A percentile compares a stretch with the other conserved stretches of the same genome.
Conservation (phyloP, 768 basidiomycete species). For the Macrolepiota fuliginosa region DNA sequence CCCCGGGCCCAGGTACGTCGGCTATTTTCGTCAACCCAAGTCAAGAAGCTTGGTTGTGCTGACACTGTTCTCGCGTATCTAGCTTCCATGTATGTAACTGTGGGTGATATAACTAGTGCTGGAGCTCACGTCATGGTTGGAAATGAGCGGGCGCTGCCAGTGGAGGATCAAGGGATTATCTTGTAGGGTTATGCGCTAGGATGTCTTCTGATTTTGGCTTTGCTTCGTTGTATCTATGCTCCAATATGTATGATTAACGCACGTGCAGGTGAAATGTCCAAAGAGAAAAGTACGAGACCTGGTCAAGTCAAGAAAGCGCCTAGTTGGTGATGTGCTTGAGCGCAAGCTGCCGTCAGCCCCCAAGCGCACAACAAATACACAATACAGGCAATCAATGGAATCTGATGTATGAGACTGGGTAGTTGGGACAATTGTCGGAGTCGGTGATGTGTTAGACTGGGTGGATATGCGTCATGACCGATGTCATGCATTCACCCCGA, state of each 20-base stretch:
- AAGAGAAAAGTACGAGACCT: no score
- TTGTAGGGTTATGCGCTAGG: background rate
- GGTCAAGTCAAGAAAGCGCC: no score
- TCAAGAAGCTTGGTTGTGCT: no score
- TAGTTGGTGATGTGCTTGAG: no score
- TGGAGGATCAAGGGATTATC: slow-evolving; percentile 27
- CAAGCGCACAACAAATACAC: no score
- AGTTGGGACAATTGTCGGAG: background rate
- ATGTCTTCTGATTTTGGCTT: background rate
- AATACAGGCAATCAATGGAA: background rate
- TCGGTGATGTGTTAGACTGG: background rate
- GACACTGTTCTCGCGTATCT: background rate
- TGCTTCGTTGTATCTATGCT: background rate
- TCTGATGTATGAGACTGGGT: background rate
- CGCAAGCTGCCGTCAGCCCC: no score
- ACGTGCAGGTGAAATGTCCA: no score
- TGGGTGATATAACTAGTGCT: slow-evolving; percentile 34
- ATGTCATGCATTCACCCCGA: background rate
- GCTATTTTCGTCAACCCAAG: no score
- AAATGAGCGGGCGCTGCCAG: slow-evolving; percentile 36
- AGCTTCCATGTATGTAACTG: slow-evolving; percentile 28
- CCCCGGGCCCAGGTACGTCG: slow-evolving; percentile 36
- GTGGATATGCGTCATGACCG: background rate
- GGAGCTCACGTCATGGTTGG: slow-evolving; percentile 38
- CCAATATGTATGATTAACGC: background rate